These are phyloP conservation scores for Exophiala oligosperma DNA, from an alignment of 2,329 filamentous ascomycete genomes.

Conservation along the genomic window DNA sequence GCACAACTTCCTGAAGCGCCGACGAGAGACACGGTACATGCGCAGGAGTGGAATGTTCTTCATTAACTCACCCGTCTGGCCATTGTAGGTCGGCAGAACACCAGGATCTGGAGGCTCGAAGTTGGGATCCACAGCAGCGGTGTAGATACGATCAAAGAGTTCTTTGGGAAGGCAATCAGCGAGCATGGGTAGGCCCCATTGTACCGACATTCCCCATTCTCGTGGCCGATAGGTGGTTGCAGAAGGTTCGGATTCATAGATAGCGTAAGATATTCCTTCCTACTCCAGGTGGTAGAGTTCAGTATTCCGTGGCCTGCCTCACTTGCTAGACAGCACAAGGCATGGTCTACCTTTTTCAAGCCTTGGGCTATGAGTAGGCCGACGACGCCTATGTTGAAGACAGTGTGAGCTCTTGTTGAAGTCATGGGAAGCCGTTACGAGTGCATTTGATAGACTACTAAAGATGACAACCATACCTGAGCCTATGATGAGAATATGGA, in stretches of 20 bases:
- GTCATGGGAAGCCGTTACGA: too few relatives aligned
- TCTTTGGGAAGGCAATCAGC: constrained; percentile 28
- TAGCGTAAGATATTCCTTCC: constrained; percentile 30
- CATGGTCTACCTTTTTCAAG: constrained; percentile 21
- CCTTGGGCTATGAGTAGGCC: constrained; percentile 26
- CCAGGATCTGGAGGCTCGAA: constrained; percentile 29
- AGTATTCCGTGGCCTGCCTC: background rate
- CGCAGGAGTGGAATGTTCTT: constrained; percentile 14
- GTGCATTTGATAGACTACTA: background rate
- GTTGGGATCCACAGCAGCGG: constrained; percentile 33
- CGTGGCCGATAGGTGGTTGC: constrained; percentile 27
- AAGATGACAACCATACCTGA: constrained; percentile 8
- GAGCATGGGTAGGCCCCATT: constrained; percentile 33
- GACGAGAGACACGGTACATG: constrained; percentile 15
- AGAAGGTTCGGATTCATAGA: constrained; percentile 30
- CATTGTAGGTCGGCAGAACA: constrained; percentile 15
- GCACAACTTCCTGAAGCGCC: constrained; percentile 14
- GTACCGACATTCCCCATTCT: constrained; percentile 38
- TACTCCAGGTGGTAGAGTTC: background rate
- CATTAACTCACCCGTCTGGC: constrained; percentile 19
- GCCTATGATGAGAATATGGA: constrained; percentile 20
- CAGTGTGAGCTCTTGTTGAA: too few relatives aligned
- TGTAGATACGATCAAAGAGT: constrained; percentile 32
- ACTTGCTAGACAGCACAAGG: background rate
- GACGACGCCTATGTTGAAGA: constrained; percentile 20